Evolutionary conservation across 345 rosid species (phyloP), one percentile per base, ranked within the genome.

Genomic region (Salix dunnii): DNA sequence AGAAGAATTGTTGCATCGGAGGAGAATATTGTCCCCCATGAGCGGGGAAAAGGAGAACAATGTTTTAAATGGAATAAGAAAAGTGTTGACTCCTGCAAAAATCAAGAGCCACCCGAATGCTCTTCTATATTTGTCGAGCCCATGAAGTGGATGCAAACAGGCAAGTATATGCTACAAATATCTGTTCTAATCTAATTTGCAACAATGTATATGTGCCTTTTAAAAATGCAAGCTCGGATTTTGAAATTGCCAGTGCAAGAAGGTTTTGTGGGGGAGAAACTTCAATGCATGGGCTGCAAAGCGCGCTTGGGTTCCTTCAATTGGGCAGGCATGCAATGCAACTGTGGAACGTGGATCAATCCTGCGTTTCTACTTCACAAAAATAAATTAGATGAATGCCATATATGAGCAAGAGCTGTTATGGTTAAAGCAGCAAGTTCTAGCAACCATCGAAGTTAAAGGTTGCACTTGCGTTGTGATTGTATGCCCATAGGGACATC

Each of bases 101-200:
- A 79, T 17, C 68, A 70, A n/a, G 84, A 76, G 77, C 83, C 77
- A 63, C 81, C 80, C 23, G 90, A 86, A 75, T 92, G 95, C 84
- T 86, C 92, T 75, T 92, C 97, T 46, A 84, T 94, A 76, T 94
- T 94, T 38, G 97, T 94, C 0, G 97, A 91, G 85, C 96, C 98
- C 72, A 85, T 94, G 95, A 92, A 91, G 83, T 92, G 98, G 98
- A 94, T 94, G 98, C 79, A 91, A 79, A 75, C 90, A 78, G 91
- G 94, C 90, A 31, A 78, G 11, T 38, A 1, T 69, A 18, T 14
- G 51, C 43, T 58, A 9, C 49, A 46, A 46, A 46, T 23, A 30
- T 11, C 40, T 23, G 13, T 60, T n/a, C 40, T 65, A 16, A 36
- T 17, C n/a, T 63, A 20, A 23, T 17, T 14, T 20, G 12, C 5